phyloP scores from a whole-genome alignment of 257 asterid genomes.

The Scutellaria barbata region DNA sequence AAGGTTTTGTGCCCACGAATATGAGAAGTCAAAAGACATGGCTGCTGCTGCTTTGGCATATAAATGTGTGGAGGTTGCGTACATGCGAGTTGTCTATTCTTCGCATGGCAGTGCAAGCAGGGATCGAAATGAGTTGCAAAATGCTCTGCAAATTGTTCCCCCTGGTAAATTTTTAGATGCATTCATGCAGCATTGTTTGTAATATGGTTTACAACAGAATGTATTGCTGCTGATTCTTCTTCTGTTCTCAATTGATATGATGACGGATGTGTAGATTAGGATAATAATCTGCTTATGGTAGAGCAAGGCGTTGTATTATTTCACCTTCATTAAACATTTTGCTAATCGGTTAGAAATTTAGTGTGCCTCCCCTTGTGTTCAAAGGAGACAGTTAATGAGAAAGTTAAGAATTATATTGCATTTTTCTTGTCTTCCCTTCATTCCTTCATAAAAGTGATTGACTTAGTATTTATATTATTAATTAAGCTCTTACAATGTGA shows the following conservation, averaged over 20 bases:
- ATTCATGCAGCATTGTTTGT: constrained; percentile 23
- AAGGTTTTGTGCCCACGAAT: constrained; percentile 96
- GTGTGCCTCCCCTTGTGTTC: constrained; percentile 6
- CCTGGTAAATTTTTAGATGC: constrained; percentile 58
- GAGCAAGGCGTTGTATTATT: constrained; percentile 5
- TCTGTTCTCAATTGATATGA: not conserved
- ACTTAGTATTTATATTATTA: constrained; percentile 9
- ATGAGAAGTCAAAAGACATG: constrained; percentile 84
- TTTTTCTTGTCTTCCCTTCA: not conserved
- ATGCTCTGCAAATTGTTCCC: constrained; percentile 73
- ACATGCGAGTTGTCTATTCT: constrained; percentile 82
- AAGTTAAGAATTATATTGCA: constrained; percentile 4
- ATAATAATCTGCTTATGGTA: constrained; percentile 16
- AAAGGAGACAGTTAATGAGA: not conserved
- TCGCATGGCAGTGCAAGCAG: constrained; percentile 69
- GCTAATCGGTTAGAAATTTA: not conserved
- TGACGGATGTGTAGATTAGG: constrained; percentile 13
- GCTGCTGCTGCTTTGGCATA: constrained; percentile 96
- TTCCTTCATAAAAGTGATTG: constrained; percentile 10
- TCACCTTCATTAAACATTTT: constrained; percentile 1
- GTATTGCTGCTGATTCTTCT: constrained; percentile 1
- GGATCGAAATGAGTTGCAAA: constrained; percentile 78
- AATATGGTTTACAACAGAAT: constrained; percentile 17
- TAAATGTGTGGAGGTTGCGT: constrained; percentile 91
- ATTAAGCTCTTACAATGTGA: constrained; percentile 19